Conservation (phyloP, 345 rosid species). For the Camelina hispida region DNA sequence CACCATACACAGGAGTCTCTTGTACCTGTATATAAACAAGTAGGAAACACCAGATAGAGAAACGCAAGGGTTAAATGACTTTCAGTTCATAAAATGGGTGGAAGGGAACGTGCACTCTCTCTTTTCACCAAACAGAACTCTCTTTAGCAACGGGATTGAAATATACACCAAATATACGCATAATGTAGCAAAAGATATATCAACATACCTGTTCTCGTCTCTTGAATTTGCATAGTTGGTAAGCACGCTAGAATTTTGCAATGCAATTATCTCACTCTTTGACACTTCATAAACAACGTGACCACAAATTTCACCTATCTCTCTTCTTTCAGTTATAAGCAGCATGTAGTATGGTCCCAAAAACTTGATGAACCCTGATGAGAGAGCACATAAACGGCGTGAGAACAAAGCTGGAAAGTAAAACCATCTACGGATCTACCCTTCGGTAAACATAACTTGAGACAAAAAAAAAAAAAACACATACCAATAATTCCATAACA, state of each 20-base stretch:
- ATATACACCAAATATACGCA: background rate
- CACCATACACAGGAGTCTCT: constrained; percentile 86
- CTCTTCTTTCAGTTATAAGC: constrained; percentile 85
- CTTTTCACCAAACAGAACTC: constrained; percentile 16
- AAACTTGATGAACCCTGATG: constrained; percentile 85
- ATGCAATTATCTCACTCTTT: constrained; percentile 75
- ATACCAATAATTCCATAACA: constrained; percentile 96
- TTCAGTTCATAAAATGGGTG: constrained; percentile 1
- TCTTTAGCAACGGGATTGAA: constrained; percentile 7
- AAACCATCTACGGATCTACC: background rate
- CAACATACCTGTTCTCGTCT: constrained; percentile 80
- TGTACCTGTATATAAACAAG: constrained; percentile 72
- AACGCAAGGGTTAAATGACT: constrained; percentile 15
- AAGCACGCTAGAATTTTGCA: constrained; percentile 65
- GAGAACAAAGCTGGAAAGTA: constrained; percentile 14
- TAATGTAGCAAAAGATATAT: constrained; percentile 8
- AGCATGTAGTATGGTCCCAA: constrained; percentile 98
- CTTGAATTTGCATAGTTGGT: constrained; percentile 54
- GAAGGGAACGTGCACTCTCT: constrained; percentile 3
- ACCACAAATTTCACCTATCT: constrained; percentile 88
- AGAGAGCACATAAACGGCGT: constrained; percentile 26
- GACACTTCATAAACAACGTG: constrained; percentile 82
- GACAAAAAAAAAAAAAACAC: constrained; percentile 32
- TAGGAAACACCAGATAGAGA: constrained; percentile 20
- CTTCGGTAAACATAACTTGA: constrained; percentile 1